phyloP scores from a whole-genome alignment of 106 monocot species.

The Vanilla planifolia region DNA sequence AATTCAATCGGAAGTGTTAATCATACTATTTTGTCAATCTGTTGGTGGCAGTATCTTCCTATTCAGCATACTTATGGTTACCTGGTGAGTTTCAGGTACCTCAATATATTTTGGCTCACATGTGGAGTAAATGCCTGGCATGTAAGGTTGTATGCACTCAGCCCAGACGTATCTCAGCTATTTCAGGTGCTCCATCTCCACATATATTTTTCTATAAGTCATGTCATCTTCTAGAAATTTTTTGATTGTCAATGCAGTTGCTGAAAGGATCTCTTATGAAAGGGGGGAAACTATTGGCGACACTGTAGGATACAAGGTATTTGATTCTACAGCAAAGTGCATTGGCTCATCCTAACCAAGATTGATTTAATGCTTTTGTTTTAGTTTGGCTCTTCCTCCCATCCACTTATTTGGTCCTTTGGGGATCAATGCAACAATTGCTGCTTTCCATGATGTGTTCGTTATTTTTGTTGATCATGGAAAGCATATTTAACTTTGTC shows the following conservation, averaged over 20 bases:
- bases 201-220: not conserved
- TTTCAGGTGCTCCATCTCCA: constrained; percentile 56
- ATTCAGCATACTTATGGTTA: constrained; percentile 2
- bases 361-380: too few relatives aligned
- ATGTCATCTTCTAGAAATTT: not conserved
- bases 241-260: constrained; percentile 53
- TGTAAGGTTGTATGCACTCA: constrained; percentile 97
- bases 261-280: constrained; percentile 92
- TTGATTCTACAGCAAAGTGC: not conserved
- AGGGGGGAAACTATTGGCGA: constrained; percentile 92
- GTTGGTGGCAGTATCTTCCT: too few relatives aligned
- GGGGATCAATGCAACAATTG: too few relatives aligned
- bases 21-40: too few relatives aligned
- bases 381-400: too few relatives aligned
- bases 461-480: too few relatives aligned
- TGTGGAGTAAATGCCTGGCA: constrained; percentile 77
- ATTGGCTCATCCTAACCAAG: not conserved
- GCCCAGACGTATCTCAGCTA: constrained; percentile 90
- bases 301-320: constrained; percentile 96
- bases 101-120: constrained; percentile 86
- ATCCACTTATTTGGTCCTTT: too few relatives aligned
- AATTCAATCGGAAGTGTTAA: not conserved
- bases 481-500: too few relatives aligned
- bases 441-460: too few relatives aligned
- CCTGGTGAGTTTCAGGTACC: constrained; percentile 54